A percentile compares a stretch with the other conserved stretches of the same genome.
phyloP scores from a whole-genome alignment of 139 green algal genomes.

The Chlamydomonas schloesseri region DNA sequence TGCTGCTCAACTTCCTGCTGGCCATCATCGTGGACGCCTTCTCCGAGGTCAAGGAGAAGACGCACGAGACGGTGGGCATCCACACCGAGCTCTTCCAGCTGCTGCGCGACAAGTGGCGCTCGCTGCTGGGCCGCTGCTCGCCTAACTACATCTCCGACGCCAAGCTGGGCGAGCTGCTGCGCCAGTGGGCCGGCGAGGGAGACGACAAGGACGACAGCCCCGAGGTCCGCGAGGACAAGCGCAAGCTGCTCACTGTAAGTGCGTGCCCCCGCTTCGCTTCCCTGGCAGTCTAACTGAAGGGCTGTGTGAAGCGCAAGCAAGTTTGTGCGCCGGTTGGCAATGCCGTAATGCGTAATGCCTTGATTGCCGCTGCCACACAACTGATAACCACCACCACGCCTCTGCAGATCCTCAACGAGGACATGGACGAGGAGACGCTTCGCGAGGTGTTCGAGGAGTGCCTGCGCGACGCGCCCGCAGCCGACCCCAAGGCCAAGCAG shows the following conservation, averaged over 20 bases:
- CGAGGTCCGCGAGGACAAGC: conserved; percentile 28
- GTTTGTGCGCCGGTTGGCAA: too few relatives aligned
- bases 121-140: conserved; percentile 58
- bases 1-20: conserved; percentile 94
- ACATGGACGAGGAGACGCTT: conserved; percentile 74
- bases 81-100: conserved; percentile 80
- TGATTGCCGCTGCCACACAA: too few relatives aligned
- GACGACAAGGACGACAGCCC: conserved; percentile 37
- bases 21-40: conserved; percentile 91
- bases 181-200: conserved; percentile 71
- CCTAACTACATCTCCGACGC: conserved; percentile 68
- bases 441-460: conserved; percentile 66
- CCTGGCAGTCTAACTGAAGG: background rate
- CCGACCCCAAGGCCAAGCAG: conserved; percentile 17
- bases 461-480: conserved; percentile 58
- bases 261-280: too few relatives aligned
- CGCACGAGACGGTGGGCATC: conserved; percentile 75
- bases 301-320: too few relatives aligned
- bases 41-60: conserved; percentile 82
- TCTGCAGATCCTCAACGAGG: conserved; percentile 74
- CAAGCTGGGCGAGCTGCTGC: conserved; percentile 71
- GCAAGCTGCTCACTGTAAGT: conserved; percentile 57
- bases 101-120: conserved; percentile 73
- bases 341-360: too few relatives aligned
- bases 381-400: too few relatives aligned